These are phyloP conservation scores for Candida saitoana DNA, from an alignment of 805 yeast species.

Conservation along the genomic window DNA sequence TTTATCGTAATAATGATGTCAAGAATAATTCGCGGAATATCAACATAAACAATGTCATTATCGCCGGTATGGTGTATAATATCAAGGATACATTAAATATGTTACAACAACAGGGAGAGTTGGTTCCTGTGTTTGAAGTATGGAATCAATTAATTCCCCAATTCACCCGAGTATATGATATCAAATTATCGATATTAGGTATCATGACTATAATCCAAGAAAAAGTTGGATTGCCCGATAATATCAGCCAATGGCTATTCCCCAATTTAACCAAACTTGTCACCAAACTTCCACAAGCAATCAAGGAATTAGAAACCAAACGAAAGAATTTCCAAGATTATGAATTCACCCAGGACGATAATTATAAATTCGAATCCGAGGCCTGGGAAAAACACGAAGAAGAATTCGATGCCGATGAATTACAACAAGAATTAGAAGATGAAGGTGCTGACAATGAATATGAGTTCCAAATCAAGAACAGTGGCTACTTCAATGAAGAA, in stretches of 20 bases:
- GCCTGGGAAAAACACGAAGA: conserved; percentile 14
- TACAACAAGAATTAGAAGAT: conserved; percentile 6
- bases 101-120: conserved; percentile 42
- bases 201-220: conserved; percentile 44
- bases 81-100: conserved; percentile 49
- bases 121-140: conserved; percentile 49
- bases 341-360: conserved; percentile 14
- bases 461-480: conserved; percentile 13
- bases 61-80: conserved; percentile 62
- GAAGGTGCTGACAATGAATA: conserved; percentile 5
- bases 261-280: conserved; percentile 24
- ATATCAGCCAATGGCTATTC: conserved; percentile 6
- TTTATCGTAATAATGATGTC: conserved; percentile 31
- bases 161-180: conserved; percentile 70
- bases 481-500: conserved; percentile 39
- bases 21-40: conserved; percentile 40
- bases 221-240: conserved; percentile 11
- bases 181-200: conserved; percentile 72
- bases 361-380: conserved; percentile 14
- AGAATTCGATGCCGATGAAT: conserved; percentile 9
- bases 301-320: conserved; percentile 58
- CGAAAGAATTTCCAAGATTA: conserved; percentile 48
- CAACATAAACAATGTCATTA: conserved; percentile 55
- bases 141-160: conserved; percentile 63
- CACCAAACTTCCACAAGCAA: conserved; percentile 66